These are phyloP conservation scores for Antarctomyces pellizariae DNA, from an alignment of 495 filamentous ascomycete species.

Conservation along the genomic window DNA sequence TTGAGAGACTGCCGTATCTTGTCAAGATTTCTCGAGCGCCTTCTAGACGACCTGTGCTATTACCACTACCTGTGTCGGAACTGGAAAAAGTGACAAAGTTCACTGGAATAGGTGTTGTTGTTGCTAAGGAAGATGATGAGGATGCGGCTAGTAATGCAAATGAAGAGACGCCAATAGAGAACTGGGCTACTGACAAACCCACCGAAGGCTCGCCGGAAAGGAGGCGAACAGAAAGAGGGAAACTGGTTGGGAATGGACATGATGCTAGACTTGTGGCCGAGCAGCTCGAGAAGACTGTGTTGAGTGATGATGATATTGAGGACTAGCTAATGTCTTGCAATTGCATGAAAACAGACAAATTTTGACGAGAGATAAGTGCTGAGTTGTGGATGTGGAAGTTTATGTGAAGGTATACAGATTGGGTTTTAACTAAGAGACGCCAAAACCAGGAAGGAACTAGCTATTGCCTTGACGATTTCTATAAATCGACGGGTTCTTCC, in stretches of 20 bases:
- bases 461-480: too few species aligned
- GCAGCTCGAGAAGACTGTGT: constrained; percentile 38
- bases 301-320: constrained; percentile 94
- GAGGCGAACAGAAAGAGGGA: constrained; percentile 8
- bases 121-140: constrained; percentile 18
- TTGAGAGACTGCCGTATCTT: constrained; percentile 74
- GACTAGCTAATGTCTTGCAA: too few species aligned
- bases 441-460: too few species aligned
- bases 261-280: constrained; percentile 15
- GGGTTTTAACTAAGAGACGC: too few species aligned
- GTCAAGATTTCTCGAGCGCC: constrained; percentile 30
- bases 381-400: too few species aligned
- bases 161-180: constrained; percentile 16
- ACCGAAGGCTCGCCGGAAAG: constrained; percentile 16
- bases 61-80: constrained; percentile 17
- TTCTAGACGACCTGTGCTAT: constrained; percentile 10
- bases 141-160: constrained; percentile 23
- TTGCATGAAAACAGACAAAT: too few species aligned
- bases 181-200: constrained; percentile 34
- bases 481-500: too few species aligned
- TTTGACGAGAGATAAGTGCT: too few species aligned
- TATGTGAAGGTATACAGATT: too few species aligned
- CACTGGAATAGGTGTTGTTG: constrained; percentile 21
- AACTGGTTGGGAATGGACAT: constrained; percentile 5
- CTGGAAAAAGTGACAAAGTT: constrained; percentile 51